Evolutionary conservation across 768 basidiomycete species (phyloP).

Genomic region (Tricholoma terreum): DNA sequence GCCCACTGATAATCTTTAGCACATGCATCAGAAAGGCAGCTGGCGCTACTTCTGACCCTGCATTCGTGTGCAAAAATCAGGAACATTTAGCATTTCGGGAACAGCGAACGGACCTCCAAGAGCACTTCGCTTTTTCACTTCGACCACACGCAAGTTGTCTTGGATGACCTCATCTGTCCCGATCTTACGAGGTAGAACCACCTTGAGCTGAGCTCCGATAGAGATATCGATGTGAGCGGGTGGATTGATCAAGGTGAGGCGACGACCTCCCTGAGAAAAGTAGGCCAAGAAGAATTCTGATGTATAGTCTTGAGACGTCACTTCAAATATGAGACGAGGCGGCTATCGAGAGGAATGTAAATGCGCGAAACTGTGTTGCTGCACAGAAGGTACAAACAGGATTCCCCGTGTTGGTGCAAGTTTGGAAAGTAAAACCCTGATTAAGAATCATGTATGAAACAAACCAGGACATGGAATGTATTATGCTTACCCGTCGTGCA

Average conservation of each 20-base stretch:
- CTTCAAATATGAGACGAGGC: slow-evolving; percentile 68
- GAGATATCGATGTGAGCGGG: slow-evolving; percentile 40
- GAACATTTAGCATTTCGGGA: not conserved
- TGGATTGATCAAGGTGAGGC: slow-evolving; percentile 47
- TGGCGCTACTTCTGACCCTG: slow-evolving; percentile 46
- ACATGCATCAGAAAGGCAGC: slow-evolving; percentile 59
- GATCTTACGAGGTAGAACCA: slow-evolving; percentile 33
- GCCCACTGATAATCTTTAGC: slow-evolving; percentile 52
- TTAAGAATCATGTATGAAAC: not conserved
- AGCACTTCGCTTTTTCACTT: slow-evolving; percentile 44
- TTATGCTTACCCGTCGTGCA: slow-evolving; percentile 47
- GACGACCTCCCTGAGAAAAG: slow-evolving; percentile 59
- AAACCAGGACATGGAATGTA: slow-evolving; percentile 2
- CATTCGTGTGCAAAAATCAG: slow-evolving; percentile 3
- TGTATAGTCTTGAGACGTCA: slow-evolving; percentile 42
- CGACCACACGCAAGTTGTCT: slow-evolving; percentile 51
- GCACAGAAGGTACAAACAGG: slow-evolving; percentile 36
- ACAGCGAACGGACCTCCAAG: slow-evolving; percentile 26
- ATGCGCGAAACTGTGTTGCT: not conserved
- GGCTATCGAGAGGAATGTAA: slow-evolving; percentile 24
- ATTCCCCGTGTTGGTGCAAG: slow-evolving; percentile 55
- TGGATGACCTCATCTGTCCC: slow-evolving; percentile 40
- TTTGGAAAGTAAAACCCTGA: slow-evolving; percentile 71
- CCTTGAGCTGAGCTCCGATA: slow-evolving; percentile 37
- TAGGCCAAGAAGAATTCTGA: slow-evolving; percentile 64